Evolutionary conservation across 768 basidiomycete genomes (phyloP), one percentile per base, ranked within the genome.

Genomic region (Daedalea quercina): DNA sequence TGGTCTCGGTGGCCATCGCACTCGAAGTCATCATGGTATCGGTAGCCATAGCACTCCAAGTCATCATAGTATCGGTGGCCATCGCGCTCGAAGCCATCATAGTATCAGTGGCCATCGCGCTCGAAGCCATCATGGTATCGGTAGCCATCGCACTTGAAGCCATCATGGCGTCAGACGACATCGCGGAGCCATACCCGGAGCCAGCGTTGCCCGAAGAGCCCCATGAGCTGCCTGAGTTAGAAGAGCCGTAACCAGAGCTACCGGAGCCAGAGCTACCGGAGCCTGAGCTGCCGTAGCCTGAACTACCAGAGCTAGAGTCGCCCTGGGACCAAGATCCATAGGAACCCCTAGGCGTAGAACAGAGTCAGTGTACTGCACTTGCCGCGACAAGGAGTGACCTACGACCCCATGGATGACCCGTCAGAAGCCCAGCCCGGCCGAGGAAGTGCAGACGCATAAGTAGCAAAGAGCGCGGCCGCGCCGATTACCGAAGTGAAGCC

Each of bases 401-500:
- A 40, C 37, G 37, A 40, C 3, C 6, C 13, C 37, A 19, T 40
- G 37, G 15, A 40, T 6, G 37, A 40, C 19, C 52, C 31, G 17
- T 63, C 64, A 50, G 58, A 53, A 46, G 73, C 65, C 59, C 70
- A 72, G 51, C 73, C 74, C 34, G 72, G 71, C 47, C 69, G 69
- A 51, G 78, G 78, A 46, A 73, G 65, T 49, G 80, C 84, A 25
- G 73, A 68, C 28, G 72, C 74, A 37, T 81, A 61, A 63, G 76
- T 72, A 55, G 78, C 78, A 52, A 81, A 68, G 56, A 85, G 65
- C 51, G 75, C 76, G 55, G 75, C 75, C 62, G 75, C 75, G 67
- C 76, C 74, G 55, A 87, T 47, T 57, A 85, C 61, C 58, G 78
- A 71, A 59, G 78, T 66, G 64, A 82, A 69, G 62, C 69, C 72